phyloP scores from a whole-genome alignment of 257 asterid species.

The Solanum microdontum region DNA sequence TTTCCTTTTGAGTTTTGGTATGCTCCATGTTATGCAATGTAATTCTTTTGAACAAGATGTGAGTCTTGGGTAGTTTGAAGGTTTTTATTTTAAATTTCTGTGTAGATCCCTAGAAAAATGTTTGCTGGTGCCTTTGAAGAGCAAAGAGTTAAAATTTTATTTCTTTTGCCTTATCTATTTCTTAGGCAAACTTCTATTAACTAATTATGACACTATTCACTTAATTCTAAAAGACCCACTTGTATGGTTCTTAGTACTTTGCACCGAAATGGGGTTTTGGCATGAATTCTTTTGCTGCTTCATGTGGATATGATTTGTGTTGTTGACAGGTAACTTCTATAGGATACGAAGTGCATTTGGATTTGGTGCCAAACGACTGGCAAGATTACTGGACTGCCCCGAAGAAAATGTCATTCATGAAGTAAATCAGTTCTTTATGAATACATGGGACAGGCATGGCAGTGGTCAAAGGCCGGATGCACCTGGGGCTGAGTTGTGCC shows the following conservation, averaged over 20 bases:
- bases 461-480: constrained; percentile 90
- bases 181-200: background rate
- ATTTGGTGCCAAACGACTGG: constrained; percentile 81
- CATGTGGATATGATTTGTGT: background rate
- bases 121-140: background rate
- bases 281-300: background rate
- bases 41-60: background rate
- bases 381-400: constrained; percentile 69
- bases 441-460: constrained; percentile 90
- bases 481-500: constrained; percentile 31
- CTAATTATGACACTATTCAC: background rate
- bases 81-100: background rate
- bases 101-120: background rate
- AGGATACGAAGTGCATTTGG: constrained; percentile 91
- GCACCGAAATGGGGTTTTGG: background rate
- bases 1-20: background rate
- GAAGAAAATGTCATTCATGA: constrained; percentile 41
- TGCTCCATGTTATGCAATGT: background rate
- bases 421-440: constrained; percentile 79
- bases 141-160: background rate
- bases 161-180: background rate
- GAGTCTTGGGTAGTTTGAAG: background rate
- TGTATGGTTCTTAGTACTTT: background rate
- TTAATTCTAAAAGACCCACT: background rate
- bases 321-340: constrained; percentile 64